Evolutionary conservation across 768 basidiomycete genomes (phyloP).

Genomic region (Melanogaster broomeanus): DNA sequence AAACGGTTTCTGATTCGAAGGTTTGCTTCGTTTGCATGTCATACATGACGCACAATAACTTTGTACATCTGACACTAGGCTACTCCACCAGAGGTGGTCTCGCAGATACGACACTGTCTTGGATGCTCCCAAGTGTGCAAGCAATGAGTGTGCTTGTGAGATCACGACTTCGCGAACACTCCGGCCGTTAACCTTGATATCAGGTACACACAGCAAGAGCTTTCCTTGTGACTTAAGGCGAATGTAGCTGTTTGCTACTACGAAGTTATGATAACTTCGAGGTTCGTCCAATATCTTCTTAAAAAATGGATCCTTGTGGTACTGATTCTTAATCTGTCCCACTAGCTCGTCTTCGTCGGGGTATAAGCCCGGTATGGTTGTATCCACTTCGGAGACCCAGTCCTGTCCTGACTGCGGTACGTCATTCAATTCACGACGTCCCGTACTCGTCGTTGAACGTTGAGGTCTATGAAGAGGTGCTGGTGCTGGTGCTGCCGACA

Average conservation of each 20-base stretch:
- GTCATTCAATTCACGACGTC: no score
- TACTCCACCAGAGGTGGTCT: slow-evolving; percentile 43
- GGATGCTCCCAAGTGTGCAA: slow-evolving; percentile 38
- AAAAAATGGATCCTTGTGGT: slow-evolving; percentile 34
- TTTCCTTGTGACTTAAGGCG: slow-evolving; percentile 8
- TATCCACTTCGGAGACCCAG: not conserved
- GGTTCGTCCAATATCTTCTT: slow-evolving; percentile 21
- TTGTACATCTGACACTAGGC: slow-evolving; percentile 29
- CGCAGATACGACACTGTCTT: slow-evolving; percentile 37
- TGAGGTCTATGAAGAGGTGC: no score
- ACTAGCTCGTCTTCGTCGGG: not conserved
- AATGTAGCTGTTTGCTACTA: slow-evolving; percentile 16
- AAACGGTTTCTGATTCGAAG: slow-evolving; percentile 25
- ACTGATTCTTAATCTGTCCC: slow-evolving; percentile 7
- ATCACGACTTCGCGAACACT: slow-evolving; percentile 35
- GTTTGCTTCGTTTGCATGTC: slow-evolving; percentile 22
- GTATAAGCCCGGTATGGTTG: not conserved
- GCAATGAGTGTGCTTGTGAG: slow-evolving; percentile 36
- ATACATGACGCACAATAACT: slow-evolving; percentile 25
- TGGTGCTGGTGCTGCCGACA: no score
- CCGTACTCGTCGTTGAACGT: no score
- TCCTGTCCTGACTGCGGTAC: not conserved
- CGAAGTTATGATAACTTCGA: slow-evolving; percentile 27
- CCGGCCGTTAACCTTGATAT: slow-evolving; percentile 2
- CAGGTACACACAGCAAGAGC: slow-evolving; percentile 28